Conservation (phyloP, 371 early-diverging fungal species). For the Neoconidiobolus thromboides region DNA sequence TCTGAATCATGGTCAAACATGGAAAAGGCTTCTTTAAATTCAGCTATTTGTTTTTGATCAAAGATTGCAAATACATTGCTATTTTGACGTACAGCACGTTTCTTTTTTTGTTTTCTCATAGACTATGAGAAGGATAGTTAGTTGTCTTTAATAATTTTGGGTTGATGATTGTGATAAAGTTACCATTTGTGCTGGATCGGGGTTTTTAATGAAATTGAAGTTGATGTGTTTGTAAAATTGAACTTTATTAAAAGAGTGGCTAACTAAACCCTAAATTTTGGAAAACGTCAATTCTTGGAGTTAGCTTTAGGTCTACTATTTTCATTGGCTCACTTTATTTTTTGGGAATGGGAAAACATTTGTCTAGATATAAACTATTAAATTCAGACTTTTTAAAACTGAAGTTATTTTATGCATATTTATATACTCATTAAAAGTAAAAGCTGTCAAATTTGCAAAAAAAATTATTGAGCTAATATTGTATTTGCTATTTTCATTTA, state of each 20-base stretch:
- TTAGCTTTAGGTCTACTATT: too few species aligned
- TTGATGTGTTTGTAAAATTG: neutral
- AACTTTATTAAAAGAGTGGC: neutral
- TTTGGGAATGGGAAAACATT: too few species aligned
- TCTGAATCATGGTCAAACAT: conserved; percentile 83
- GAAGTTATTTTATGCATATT: too few species aligned
- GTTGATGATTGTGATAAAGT: neutral
- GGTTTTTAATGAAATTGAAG: neutral
- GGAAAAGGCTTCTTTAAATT: conserved; percentile 89
- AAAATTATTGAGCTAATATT: too few species aligned
- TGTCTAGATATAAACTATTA: too few species aligned
- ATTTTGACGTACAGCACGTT: conserved; percentile 81
- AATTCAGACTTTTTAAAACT: too few species aligned
- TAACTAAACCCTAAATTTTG: too few species aligned
- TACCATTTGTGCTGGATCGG: neutral
- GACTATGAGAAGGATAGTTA: conserved; percentile 9
- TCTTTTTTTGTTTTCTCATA: conserved; percentile 33
- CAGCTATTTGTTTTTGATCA: conserved; percentile 87
- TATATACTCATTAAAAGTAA: too few species aligned
- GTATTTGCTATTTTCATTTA: too few species aligned
- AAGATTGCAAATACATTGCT: conserved; percentile 99
- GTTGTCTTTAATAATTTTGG: neutral
- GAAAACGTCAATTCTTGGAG: too few species aligned
- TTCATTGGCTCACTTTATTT: too few species aligned
- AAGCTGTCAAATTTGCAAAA: too few species aligned